Evolutionary conservation across 140 eudicot genomes (phyloP), one percentile per base, ranked within the genome.

Genomic region (Ambrosia hybrid): DNA sequence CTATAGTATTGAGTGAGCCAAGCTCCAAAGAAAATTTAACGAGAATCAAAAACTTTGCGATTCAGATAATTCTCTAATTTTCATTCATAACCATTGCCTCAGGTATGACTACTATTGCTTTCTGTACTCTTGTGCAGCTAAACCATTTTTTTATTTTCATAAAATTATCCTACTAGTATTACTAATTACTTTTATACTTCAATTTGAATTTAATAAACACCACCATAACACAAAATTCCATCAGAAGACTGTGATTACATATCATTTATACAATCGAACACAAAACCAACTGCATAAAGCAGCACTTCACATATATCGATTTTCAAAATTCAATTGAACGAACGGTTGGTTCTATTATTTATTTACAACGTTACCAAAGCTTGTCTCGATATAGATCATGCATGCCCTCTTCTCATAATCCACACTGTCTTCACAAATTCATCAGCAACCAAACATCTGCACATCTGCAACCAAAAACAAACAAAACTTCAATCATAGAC

Each of bases 311-410:
- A 55, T 9, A 12, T 13, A 74, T 12, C 37, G 49, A 41, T 14
- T 52, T 74, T 39, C 67, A 41, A 68, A 56, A 21, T 76, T 38
- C 70, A 59, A 76, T 48, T 17, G 64, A 58, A 59, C n/a, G 6
- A 37, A 60, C n/a, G 48, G 55, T 70, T 69, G 36, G 48, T 43
- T 43, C 10, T 51, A 60, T 61, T 69, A 69, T 38, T 9, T 33
- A 8, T 17, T 60, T 39, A 51, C 9, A 51, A 55, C 8, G 38
- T 15, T 10, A 37, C 55, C 41, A 34, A 64, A n/a, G 65, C 56
- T 37, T 73, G 53, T 63, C 41, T 58, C 37, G 43, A 11, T 39
- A 49, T 49, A 57, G 60, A 33, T 33, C 70, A 43, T 45, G 51
- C 76, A 70, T 17, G 68, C 16, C 58, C 59, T 51, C 71, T 51